phyloP scores from a whole-genome alignment of 1,284 basidiomycete species.

The Leccinum pachyderme region DNA sequence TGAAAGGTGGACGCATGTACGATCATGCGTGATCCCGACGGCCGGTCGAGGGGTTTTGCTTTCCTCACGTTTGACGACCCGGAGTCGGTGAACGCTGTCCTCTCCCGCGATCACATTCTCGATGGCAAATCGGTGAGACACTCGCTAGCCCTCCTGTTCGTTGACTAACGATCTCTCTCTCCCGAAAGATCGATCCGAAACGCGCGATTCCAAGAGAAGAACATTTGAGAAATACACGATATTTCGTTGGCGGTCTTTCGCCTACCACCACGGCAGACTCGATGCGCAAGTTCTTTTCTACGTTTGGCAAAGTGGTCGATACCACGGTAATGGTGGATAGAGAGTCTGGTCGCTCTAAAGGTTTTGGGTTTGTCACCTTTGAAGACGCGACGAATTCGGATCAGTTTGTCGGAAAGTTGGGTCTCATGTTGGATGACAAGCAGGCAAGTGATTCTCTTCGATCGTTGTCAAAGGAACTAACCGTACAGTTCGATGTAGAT shows the following conservation, averaged over 20 bases:
- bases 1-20: slow-evolving; percentile 82
- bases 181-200: slow-evolving; percentile 86
- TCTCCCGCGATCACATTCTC: slow-evolving; percentile 81
- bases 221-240: slow-evolving; percentile 77
- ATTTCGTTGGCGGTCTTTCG: slow-evolving; percentile 88
- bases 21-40: slow-evolving; percentile 92
- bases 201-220: slow-evolving; percentile 90
- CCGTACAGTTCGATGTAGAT: slow-evolving; percentile 52
- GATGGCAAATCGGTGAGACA: slow-evolving; percentile 84
- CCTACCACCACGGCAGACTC: slow-evolving; percentile 77
- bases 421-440: slow-evolving; percentile 76
- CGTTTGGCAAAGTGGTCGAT: slow-evolving; percentile 83
- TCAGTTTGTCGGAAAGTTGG: slow-evolving; percentile 66
- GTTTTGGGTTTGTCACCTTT: slow-evolving; percentile 93
- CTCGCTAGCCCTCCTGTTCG: not conserved
- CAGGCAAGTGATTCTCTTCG: slow-evolving; percentile 46
- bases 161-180: slow-evolving; percentile 5
- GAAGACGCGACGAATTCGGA: slow-evolving; percentile 74
- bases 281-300: slow-evolving; percentile 76
- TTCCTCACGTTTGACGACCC: slow-evolving; percentile 92
- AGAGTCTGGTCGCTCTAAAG: slow-evolving; percentile 86
- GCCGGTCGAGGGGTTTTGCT: slow-evolving; percentile 91
- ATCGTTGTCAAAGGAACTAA: not conserved
- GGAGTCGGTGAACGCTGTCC: slow-evolving; percentile 77
- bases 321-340: slow-evolving; percentile 94